These are phyloP conservation scores for Penicillium psychrosexuale DNA, from an alignment of 2,329 filamentous ascomycete species.

Conservation along the genomic window DNA sequence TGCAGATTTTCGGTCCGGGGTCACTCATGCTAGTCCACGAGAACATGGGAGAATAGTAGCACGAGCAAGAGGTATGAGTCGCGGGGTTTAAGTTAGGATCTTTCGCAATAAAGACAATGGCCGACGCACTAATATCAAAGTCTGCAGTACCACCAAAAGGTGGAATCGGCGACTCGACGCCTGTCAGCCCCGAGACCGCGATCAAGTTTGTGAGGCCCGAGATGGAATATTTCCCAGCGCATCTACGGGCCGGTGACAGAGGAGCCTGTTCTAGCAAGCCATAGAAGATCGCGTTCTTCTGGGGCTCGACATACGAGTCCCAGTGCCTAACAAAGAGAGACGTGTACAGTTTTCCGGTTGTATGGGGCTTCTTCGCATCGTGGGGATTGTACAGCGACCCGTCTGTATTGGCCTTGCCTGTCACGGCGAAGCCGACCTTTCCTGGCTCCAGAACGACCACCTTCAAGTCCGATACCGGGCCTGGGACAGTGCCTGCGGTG, in stretches of 20 bases:
- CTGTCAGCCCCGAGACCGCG: slow-evolving; percentile 36
- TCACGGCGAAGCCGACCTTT: slow-evolving; percentile 46
- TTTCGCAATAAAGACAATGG: slow-evolving; percentile 48
- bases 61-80: slow-evolving; percentile 46
- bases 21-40: slow-evolving; percentile 39
- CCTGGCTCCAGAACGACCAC: slow-evolving; percentile 42
- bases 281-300: slow-evolving; percentile 51
- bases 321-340: slow-evolving; percentile 54
- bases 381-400: slow-evolving; percentile 51
- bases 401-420: slow-evolving; percentile 48
- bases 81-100: slow-evolving; percentile 46
- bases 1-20: slow-evolving; percentile 32
- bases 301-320: slow-evolving; percentile 51
- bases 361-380: slow-evolving; percentile 46
- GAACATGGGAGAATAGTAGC: slow-evolving; percentile 46
- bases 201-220: slow-evolving; percentile 46
- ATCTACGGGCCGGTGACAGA: slow-evolving; percentile 36
- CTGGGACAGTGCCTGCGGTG: slow-evolving; percentile 46
- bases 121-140: slow-evolving; percentile 47
- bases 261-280: slow-evolving; percentile 45
- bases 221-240: slow-evolving; percentile 39
- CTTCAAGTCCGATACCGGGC: slow-evolving; percentile 47
- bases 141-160: slow-evolving; percentile 48
- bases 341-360: slow-evolving; percentile 50
- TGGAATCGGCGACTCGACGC: slow-evolving; percentile 48